A percentile compares a stretch with the other conserved stretches of the same genome.
phyloP scores from a whole-genome alignment of 78 protist genomes.

The Chrysochromulina parva region DNA sequence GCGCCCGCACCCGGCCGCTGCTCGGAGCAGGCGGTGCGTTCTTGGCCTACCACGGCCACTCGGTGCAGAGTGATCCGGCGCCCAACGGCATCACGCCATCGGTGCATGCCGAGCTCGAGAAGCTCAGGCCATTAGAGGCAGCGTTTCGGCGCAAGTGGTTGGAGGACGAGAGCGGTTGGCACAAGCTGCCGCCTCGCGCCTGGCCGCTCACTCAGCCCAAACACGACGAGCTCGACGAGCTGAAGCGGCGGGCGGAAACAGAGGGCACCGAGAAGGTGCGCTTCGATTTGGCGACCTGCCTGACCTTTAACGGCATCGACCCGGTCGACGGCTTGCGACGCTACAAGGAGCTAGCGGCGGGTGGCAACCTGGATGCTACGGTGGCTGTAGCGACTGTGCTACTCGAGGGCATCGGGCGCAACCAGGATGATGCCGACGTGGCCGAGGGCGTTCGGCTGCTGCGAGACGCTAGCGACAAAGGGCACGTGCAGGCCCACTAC shows the following conservation, averaged over 20 bases:
- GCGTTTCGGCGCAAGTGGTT: not conserved
- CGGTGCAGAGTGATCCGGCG: no score
- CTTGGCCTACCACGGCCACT: no score
- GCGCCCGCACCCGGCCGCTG: no score
- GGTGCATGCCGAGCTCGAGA: not conserved
- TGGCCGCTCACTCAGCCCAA: not conserved
- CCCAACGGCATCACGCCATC: not conserved
- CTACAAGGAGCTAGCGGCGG: not conserved
- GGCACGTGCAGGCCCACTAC: no score
- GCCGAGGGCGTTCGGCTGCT: no score
- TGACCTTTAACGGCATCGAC: not conserved
- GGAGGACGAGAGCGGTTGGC: not conserved
- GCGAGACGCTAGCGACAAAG: no score
- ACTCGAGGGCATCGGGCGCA: not conserved
- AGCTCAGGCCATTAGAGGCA: not conserved
- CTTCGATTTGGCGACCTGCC: not conserved
- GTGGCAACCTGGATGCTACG: not conserved
- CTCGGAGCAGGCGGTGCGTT: no score
- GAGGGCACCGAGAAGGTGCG: not conserved
- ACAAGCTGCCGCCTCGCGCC: not conserved
- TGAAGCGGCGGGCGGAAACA: not conserved
- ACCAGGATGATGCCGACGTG: no score
- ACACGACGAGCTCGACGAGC: not conserved
- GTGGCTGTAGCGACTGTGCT: not conserved
- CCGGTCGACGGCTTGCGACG: not conserved